phyloP scores from a whole-genome alignment of 2,329 filamentous ascomycete species.

The Xylariaceae sp. region DNA sequence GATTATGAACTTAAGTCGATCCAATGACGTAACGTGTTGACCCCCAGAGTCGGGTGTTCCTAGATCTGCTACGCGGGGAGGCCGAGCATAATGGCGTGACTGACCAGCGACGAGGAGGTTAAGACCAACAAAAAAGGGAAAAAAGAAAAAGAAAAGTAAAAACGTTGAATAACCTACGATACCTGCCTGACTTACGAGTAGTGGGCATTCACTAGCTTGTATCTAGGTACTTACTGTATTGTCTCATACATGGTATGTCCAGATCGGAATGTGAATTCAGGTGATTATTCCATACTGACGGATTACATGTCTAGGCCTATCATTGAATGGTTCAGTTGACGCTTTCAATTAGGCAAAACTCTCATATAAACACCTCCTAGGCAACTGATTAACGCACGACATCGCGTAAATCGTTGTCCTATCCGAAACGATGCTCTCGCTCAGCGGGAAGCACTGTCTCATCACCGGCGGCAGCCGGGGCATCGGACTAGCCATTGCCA shows the following conservation, averaged over 20 bases:
- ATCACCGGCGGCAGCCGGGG: conserved; percentile 67
- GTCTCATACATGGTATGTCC: no score
- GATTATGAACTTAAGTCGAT: neutral
- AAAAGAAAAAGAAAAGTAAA: neutral
- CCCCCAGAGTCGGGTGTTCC: neutral
- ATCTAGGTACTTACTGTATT: no score
- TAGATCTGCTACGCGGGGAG: neutral
- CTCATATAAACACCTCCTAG: no score
- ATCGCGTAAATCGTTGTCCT: neutral
- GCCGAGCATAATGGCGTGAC: neutral
- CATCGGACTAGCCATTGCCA: conserved; percentile 64
- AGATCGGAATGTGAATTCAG: no score
- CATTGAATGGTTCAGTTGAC: no score
- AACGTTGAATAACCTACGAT: neutral
- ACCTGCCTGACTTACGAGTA: no score
- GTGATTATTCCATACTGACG: no score
- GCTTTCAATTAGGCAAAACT: no score
- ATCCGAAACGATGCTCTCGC: conserved; percentile 20
- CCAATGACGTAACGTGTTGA: neutral
- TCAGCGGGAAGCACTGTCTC: conserved; percentile 49
- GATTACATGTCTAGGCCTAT: no score
- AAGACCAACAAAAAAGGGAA: neutral
- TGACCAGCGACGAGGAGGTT: neutral
- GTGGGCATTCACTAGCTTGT: neutral
- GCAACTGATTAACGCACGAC: neutral